Evolutionary conservation across 805 yeast species (phyloP).

Genomic region (Ogataea philodendri): DNA sequence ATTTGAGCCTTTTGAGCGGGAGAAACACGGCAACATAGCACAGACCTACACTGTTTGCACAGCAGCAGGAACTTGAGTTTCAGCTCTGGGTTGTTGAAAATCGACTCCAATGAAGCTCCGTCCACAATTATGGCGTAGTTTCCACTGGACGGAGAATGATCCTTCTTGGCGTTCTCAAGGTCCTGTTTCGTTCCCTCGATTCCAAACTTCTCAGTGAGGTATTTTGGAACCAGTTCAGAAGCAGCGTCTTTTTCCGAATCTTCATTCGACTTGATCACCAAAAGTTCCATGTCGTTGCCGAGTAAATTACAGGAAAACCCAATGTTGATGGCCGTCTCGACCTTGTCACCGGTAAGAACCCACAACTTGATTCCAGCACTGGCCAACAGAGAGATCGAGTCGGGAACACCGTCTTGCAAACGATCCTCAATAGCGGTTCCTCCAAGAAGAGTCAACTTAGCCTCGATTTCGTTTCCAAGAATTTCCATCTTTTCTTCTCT

Average conservation of each 20-base stretch:
- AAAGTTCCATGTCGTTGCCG: slow-evolving; percentile 63
- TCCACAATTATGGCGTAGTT: slow-evolving; percentile 64
- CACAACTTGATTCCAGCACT: slow-evolving; percentile 77
- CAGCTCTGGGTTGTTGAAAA: slow-evolving; percentile 39
- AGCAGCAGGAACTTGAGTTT: slow-evolving; percentile 60
- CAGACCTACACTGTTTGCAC: slow-evolving; percentile 74
- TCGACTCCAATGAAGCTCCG: slow-evolving; percentile 58
- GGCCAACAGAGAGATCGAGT: slow-evolving; percentile 61
- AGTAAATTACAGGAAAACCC: slow-evolving; percentile 76
- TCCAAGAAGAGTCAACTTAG: slow-evolving; percentile 56
- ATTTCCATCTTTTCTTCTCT: slow-evolving; percentile 57
- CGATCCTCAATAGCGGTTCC: slow-evolving; percentile 84
- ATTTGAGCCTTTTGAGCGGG: slow-evolving; percentile 82
- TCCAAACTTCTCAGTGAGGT: slow-evolving; percentile 48
- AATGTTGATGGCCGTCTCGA: slow-evolving; percentile 81
- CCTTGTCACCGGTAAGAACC: slow-evolving; percentile 82
- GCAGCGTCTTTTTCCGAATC: slow-evolving; percentile 22
- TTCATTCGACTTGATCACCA: slow-evolving; percentile 49
- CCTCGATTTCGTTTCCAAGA: slow-evolving; percentile 60
- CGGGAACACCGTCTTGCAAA: slow-evolving; percentile 76
- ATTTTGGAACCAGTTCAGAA: slow-evolving; percentile 39
- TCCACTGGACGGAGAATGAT: slow-evolving; percentile 63
- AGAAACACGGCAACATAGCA: slow-evolving; percentile 80
- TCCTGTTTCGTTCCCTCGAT: slow-evolving; percentile 44
- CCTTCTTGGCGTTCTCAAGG: slow-evolving; percentile 48